Percentiles rank a stretch among this genome's conserved stretches.
Conservation (phyloP, 148 eudicot genomes). For the Mesembryanthemum crystallinum region DNA sequence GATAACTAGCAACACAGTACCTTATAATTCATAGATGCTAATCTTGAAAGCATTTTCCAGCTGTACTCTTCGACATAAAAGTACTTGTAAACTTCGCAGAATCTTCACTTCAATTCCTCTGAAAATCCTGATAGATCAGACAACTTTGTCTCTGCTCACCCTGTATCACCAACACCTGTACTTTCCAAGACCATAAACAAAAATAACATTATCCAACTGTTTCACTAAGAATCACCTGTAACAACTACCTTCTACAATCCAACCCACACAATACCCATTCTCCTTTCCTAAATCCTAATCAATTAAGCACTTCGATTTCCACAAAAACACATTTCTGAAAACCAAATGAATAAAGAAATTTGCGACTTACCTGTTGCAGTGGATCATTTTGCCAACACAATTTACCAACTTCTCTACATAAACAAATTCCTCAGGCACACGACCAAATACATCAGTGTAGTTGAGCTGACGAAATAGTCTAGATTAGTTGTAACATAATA, state of each 20-base stretch:
- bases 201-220: background rate
- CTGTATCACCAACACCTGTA: background rate
- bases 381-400: no score
- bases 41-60: background rate
- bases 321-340: no score
- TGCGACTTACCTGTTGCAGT: no score
- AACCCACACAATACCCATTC: background rate
- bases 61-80: no score
- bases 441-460: no score
- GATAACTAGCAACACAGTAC: background rate
- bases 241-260: background rate
- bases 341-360: no score
- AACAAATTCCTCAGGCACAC: no score
- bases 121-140: background rate
- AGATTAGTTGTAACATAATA: no score
- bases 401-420: no score
- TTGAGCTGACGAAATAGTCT: no score
- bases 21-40: background rate
- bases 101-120: background rate
- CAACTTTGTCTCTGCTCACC: background rate
- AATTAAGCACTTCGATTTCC: no score
- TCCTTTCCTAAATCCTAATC: background rate
- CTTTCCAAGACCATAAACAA: background rate
- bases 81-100: background rate
- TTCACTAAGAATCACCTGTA: background rate